A percentile compares a stretch with the other conserved stretches of the same genome.
These are phyloP conservation scores for Rhodotorula taiwanensis DNA, from an alignment of 768 basidiomycete species.

Conservation along the genomic window DNA sequence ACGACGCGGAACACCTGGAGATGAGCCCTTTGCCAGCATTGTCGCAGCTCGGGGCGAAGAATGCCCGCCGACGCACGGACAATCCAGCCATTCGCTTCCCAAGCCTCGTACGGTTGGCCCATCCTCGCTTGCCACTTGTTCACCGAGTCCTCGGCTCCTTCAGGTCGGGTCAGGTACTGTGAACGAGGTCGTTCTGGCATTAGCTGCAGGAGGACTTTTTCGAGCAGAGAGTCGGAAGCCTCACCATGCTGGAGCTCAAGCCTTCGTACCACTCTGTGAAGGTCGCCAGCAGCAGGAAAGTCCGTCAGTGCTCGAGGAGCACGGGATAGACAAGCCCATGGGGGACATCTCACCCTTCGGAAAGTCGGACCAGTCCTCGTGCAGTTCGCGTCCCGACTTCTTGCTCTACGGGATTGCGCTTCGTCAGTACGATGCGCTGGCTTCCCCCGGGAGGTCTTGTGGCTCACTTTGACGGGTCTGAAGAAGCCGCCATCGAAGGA, in stretches of 20 bases:
- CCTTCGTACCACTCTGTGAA: constrained; percentile 20
- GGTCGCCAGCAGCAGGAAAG: too few relatives aligned
- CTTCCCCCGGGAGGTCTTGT: too few relatives aligned
- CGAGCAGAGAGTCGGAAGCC: neutral
- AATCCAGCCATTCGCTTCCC: constrained; percentile 30
- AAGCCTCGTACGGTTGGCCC: constrained; percentile 23
- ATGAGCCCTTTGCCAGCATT: too few relatives aligned
- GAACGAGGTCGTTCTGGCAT: too few relatives aligned
- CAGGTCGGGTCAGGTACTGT: constrained; percentile 29
- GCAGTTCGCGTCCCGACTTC: constrained; percentile 16
- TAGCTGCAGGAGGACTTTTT: neutral
- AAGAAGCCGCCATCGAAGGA: constrained; percentile 28
- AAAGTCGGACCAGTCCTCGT: constrained; percentile 28
- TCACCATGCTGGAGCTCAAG: constrained; percentile 9
- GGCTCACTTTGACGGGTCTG: constrained; percentile 13
- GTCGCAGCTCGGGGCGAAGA: too few relatives aligned
- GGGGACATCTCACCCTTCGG: constrained; percentile 10
- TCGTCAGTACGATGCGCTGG: neutral
- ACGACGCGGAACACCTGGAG: too few relatives aligned
- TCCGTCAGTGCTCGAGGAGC: too few relatives aligned
- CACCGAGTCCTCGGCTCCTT: constrained; percentile 5
- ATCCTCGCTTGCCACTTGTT: constrained; percentile 23
- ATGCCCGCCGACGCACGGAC: neutral
- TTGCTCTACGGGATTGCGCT: neutral
- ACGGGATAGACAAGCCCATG: too few relatives aligned